Evolutionary conservation across 257 asterid species (phyloP), one percentile per base, ranked within the genome.

Genomic region (Primulina tabacum): DNA sequence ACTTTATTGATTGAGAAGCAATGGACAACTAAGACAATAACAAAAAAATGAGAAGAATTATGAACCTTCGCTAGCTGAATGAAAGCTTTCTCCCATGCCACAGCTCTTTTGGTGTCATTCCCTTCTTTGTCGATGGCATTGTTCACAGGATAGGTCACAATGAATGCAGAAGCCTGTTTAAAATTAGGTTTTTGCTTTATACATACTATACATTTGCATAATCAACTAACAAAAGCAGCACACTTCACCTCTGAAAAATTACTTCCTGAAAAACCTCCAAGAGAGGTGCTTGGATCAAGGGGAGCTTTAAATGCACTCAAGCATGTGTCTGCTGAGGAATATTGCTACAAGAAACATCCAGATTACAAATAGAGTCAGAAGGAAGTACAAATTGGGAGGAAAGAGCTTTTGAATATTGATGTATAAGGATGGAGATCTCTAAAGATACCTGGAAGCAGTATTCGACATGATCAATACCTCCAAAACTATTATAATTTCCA

Each of bases 11-110:
- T 43, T 12, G 5, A 43, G n/a, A 11, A 43, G 18, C 7, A 43
- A 43, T 43, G 55, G 7, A 26, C 74, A 70, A 71, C 47, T 38
- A 71, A 62, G 61, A 59, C 17, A 43, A 63, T 57, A 53, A 69
- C 66, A n/a, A 28, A 65, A 21, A 62, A n/a, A 64, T 5, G 35
- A 47, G 69, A 69, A 71, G 35, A 52, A 50, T 65, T 63, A 29
- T 62, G 62, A 72, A 92, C 99, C 99, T 94, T 85, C 28, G 96
- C 90, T 71, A 89, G 88, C 86, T 85, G 92, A 86, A 94, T 81
- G 84, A 94, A 94, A 70, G 93, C 99, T 85, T 87, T 89, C 71
- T 94, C 99, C 99, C 99, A 94, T 68, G 96, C 97, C 75, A 79
- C 79, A 35, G 96, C 92, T 81, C 85, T 89, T 85, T 86, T 88